Percentiles rank a stretch among this genome's conserved stretches.
Conservation (phyloP, 306 rosid species). For the Rosa multiflora region DNA sequence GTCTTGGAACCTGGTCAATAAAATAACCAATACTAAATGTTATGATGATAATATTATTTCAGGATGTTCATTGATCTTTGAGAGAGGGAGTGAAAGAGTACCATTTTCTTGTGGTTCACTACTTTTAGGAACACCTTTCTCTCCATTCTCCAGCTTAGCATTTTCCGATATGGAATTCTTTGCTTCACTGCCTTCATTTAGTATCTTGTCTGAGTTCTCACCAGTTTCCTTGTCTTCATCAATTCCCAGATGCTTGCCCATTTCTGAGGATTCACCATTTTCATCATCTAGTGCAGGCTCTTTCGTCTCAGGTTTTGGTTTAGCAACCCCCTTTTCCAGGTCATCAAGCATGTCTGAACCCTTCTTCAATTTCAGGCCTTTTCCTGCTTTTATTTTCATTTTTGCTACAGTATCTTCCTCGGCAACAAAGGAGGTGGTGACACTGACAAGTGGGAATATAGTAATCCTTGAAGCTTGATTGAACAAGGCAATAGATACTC, state of each 20-base stretch:
- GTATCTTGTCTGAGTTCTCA: neutral
- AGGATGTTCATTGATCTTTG: neutral
- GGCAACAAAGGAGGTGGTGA: constrained; percentile 95
- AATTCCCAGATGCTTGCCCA: neutral
- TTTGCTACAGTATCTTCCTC: constrained; percentile 76
- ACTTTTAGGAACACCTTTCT: constrained; percentile 1
- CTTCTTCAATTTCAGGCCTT: constrained; percentile 20
- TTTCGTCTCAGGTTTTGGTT: constrained; percentile 23
- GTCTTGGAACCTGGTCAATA: constrained; percentile 36
- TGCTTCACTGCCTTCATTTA: constrained; percentile 1
- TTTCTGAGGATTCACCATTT: constrained; percentile 21
- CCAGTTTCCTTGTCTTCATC: constrained; percentile 27
- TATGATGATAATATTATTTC: neutral
- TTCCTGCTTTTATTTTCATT: constrained; percentile 31
- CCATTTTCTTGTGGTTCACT: constrained; percentile 30
- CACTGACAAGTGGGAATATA: constrained; percentile 90
- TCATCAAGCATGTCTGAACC: constrained; percentile 35
- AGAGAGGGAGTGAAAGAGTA: constrained; percentile 15
- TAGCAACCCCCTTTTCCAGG: constrained; percentile 46
- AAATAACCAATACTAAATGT: constrained; percentile 1
- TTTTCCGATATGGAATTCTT: neutral
- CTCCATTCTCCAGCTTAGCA: neutral
- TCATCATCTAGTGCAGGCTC: neutral
- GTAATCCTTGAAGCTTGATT: constrained; percentile 96
- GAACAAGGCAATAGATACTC: constrained; percentile 87